A percentile compares a stretch with the other conserved stretches of the same genome.
Conservation (phyloP, 495 filamentous ascomycete genomes). For the Penicillium silybi region DNA sequence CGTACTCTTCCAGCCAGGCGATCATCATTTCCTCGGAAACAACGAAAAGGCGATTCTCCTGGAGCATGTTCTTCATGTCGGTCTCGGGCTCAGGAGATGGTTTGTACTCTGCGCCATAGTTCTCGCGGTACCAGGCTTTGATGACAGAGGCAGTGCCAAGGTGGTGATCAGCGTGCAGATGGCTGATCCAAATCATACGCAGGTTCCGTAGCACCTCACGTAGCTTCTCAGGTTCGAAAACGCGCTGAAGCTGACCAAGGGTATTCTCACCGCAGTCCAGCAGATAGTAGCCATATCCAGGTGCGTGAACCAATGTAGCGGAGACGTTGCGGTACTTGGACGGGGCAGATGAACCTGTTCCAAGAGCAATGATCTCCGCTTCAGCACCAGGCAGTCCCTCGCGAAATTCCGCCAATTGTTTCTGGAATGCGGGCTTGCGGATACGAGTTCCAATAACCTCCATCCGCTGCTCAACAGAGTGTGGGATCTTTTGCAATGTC, state of each 20-base stretch:
- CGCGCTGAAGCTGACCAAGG: conserved; percentile 79
- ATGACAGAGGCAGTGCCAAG: conserved; percentile 76
- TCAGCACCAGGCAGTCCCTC: conserved; percentile 62
- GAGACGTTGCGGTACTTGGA: conserved; percentile 96
- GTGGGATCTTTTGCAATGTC: conserved; percentile 33
- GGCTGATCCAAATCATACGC: conserved; percentile 87
- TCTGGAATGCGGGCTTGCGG: conserved; percentile 19
- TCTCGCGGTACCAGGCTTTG: conserved; percentile 65
- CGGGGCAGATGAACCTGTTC: conserved; percentile 83
- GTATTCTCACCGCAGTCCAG: conserved; percentile 93
- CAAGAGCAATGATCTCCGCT: conserved; percentile 78
- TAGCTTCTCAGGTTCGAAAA: conserved; percentile 59
- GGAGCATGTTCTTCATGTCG: conserved; percentile 32
- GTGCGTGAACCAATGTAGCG: conserved; percentile 76
- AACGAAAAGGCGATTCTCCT: conserved; percentile 52
- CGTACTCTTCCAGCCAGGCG: conserved; percentile 72
- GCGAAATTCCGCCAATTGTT: conserved; percentile 36
- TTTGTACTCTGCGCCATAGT: conserved; percentile 30
- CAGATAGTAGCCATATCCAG: conserved; percentile 77
- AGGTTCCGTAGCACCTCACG: conserved; percentile 70
- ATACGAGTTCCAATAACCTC: conserved; percentile 24
- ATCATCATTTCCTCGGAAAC: conserved; percentile 63
- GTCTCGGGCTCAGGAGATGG: conserved; percentile 24
- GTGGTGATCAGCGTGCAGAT: conserved; percentile 95
- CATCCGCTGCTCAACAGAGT: conserved; percentile 42